phyloP scores from a whole-genome alignment of 495 filamentous ascomycete genomes.

The Penicillium nucicola region DNA sequence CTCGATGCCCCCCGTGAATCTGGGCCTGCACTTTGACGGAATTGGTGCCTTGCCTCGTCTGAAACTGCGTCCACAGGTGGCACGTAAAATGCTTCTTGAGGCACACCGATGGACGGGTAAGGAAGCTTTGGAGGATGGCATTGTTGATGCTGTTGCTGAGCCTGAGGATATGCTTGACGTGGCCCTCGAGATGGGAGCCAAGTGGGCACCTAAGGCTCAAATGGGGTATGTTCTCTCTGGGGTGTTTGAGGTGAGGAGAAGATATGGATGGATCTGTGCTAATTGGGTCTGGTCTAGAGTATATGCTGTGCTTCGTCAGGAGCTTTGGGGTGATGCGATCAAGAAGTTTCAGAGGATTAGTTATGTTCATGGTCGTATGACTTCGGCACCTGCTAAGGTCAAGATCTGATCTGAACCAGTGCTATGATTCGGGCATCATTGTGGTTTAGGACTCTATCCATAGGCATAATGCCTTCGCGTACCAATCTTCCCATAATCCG shows the following conservation, averaged over 20 bases:
- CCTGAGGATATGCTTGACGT: constrained; percentile 44
- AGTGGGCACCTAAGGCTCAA: constrained; percentile 45
- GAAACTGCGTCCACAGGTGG: constrained; percentile 45
- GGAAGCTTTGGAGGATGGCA: constrained; percentile 45
- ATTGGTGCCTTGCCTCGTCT: constrained; percentile 46
- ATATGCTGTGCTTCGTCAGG: constrained; percentile 43
- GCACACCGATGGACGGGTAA: constrained; percentile 49
- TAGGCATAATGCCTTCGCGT: too few species aligned
- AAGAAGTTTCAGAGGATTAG: constrained; percentile 46
- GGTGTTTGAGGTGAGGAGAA: not conserved
- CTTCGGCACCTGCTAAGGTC: constrained; percentile 26
- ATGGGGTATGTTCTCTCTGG: constrained; percentile 32
- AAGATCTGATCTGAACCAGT: constrained; percentile 22
- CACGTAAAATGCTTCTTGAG: constrained; percentile 50
- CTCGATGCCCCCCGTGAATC: constrained; percentile 48
- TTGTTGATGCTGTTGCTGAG: constrained; percentile 47
- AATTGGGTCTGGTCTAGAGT: constrained; percentile 24
- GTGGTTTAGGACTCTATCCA: too few species aligned
- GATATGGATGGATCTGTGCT: not conserved
- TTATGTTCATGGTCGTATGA: constrained; percentile 45
- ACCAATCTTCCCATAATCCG: too few species aligned
- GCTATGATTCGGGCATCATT: too few species aligned
- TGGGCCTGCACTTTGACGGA: constrained; percentile 49
- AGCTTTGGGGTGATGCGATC: constrained; percentile 49
- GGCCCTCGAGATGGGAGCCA: constrained; percentile 36